Percentiles rank a stretch among this genome's conserved stretches.
Conservation (phyloP, 2,329 filamentous ascomycete species). For the Corinectria fuckeliana region DNA sequence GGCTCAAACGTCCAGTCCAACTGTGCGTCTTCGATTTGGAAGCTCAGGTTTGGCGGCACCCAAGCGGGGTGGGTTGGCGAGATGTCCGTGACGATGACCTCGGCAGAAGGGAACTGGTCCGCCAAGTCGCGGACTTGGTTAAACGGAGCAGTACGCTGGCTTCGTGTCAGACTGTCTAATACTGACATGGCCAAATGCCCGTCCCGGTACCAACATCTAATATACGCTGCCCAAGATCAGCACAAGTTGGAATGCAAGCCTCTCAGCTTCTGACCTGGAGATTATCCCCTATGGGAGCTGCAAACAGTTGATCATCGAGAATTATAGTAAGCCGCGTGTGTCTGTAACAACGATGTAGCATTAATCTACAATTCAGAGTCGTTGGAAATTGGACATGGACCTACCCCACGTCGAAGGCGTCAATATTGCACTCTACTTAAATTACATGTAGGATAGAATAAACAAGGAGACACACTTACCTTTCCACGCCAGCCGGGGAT, state of each 20-base stretch:
- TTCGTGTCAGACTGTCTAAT: neutral
- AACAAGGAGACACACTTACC: neutral
- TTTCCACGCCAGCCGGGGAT: constrained; percentile 2
- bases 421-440: neutral
- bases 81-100: neutral
- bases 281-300: neutral
- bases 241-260: neutral
- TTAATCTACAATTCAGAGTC: neutral
- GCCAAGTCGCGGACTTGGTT: neutral
- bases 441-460: too few species aligned
- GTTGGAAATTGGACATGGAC: neutral
- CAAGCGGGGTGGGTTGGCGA: neutral
- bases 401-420: neutral
- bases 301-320: neutral
- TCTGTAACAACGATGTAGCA: neutral
- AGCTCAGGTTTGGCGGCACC: constrained; percentile 1
- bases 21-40: constrained; percentile 8
- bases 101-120: neutral
- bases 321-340: neutral
- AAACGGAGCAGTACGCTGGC: neutral
- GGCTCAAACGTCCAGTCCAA: constrained; percentile 1
- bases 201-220: constrained; percentile 11
- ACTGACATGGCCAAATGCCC: constrained; percentile 8
- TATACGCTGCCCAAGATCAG: neutral
- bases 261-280: neutral